Evolutionary conservation across 306 rosid species (phyloP).

Genomic region (Nissolia schottii): DNA sequence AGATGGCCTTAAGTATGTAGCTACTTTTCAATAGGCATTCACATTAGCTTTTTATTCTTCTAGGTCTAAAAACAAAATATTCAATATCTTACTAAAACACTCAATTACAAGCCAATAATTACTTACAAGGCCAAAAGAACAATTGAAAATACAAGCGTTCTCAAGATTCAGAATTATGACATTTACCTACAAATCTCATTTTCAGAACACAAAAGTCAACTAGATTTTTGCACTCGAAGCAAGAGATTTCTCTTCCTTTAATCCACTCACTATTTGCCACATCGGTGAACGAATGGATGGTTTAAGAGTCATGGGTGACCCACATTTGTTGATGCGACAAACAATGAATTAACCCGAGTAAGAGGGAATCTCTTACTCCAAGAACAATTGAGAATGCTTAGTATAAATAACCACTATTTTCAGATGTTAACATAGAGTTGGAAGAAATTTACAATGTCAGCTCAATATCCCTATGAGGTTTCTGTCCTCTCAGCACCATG

Average conservation of each 20-base stretch:
- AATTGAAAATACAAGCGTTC: not conserved
- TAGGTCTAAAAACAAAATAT: not conserved
- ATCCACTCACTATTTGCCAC: no score
- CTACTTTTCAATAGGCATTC: not conserved
- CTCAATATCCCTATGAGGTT: not conserved
- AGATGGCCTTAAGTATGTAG: not conserved
- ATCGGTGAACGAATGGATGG: no score
- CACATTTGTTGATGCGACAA: no score
- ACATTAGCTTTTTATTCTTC: not conserved
- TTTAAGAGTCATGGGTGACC: no score
- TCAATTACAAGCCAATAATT: not conserved
- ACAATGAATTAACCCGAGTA: no score
- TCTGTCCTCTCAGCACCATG: not conserved
- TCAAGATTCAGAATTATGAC: not conserved
- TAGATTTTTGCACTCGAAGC: not conserved
- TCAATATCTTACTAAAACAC: not conserved
- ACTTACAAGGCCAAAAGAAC: not conserved
- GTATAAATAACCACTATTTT: not conserved
- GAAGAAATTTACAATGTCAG: not conserved
- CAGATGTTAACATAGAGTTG: not conserved
- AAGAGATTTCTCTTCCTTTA: no score
- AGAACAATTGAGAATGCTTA: no score
- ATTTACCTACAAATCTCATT: conserved; percentile 8
- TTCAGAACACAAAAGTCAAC: conserved; percentile 6
- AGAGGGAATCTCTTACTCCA: no score